A percentile compares a stretch with the other conserved stretches of the same genome.
Evolutionary conservation across 2,329 filamentous ascomycete species (phyloP).

Genomic region (Cladophialophora yegresii): DNA sequence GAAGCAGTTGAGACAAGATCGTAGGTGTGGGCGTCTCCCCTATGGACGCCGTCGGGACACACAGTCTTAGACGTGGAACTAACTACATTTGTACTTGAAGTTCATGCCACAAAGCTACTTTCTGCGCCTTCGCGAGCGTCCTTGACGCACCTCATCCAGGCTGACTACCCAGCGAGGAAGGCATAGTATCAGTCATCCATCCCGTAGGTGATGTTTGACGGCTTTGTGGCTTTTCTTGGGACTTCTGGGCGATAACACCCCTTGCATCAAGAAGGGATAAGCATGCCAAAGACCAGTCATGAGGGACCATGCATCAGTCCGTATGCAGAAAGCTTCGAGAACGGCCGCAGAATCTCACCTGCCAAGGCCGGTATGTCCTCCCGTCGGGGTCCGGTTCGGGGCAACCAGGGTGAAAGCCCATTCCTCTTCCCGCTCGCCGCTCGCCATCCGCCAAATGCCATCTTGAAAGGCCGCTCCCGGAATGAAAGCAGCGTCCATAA

Average conservation of each 20-base stretch:
- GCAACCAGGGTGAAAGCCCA: background rate
- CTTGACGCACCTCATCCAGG: background rate
- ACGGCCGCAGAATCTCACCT: background rate
- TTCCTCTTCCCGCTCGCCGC: no score
- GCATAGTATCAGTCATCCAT: background rate
- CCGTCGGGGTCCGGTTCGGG: background rate
- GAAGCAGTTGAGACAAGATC: background rate
- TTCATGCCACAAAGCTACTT: background rate
- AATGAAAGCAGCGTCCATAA: background rate
- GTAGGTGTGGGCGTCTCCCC: background rate
- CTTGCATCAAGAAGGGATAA: background rate
- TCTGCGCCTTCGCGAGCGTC: background rate
- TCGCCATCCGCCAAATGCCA: background rate
- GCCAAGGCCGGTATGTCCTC: background rate
- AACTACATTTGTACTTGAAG: background rate
- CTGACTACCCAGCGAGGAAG: background rate
- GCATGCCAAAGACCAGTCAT: background rate
- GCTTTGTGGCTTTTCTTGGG: slow-evolving; percentile 1
- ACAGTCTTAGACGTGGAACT: background rate
- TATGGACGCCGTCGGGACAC: background rate
- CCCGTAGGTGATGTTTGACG: background rate
- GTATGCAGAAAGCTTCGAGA: slow-evolving; percentile 1
- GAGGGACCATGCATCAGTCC: background rate
- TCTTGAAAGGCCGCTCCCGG: background rate
- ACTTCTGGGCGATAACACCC: slow-evolving; percentile 2